A percentile compares a stretch with the other conserved stretches of the same genome.
Conservation (phyloP, 352 stramenopile species). For the Globisporangium recalcitrans region DNA sequence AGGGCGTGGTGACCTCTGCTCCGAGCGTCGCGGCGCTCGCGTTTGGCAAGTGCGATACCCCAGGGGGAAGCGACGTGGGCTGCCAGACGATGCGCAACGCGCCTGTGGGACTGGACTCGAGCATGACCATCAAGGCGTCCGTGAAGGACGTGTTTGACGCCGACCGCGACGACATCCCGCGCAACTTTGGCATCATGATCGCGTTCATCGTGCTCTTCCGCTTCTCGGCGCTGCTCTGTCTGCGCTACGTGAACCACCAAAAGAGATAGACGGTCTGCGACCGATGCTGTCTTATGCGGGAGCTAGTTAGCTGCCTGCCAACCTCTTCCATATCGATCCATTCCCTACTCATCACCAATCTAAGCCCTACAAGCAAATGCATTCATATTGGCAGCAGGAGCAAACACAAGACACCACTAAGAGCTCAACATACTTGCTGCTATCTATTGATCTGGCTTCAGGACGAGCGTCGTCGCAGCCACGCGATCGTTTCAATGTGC, state of each 20-base stretch:
- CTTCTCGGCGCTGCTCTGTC: constrained; percentile 17
- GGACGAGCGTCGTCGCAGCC: constrained; percentile 32
- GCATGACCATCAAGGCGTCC: constrained; percentile 19
- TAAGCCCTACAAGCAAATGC: neutral
- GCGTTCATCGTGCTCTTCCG: constrained; percentile 22
- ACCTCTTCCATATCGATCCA: neutral
- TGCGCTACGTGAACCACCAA: constrained; percentile 25
- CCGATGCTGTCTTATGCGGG: neutral
- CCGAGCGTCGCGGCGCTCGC: constrained; percentile 17
- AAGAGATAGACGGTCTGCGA: constrained; percentile 14
- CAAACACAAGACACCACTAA: neutral
- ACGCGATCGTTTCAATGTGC: constrained; percentile 75
- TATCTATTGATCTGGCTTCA: no score
- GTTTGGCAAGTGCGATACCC: constrained; percentile 12
- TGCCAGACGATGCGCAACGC: constrained; percentile 13
- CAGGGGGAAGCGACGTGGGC: constrained; percentile 3
- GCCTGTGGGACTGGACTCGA: constrained; percentile 3
- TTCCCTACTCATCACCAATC: neutral
- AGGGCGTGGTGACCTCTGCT: neutral
- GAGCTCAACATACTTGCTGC: no score
- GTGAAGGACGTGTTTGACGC: constrained; percentile 22
- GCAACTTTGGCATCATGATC: constrained; percentile 22
- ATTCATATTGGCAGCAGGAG: neutral
- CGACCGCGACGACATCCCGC: constrained; percentile 13
- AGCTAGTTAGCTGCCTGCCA: neutral